phyloP scores from a whole-genome alignment of 768 basidiomycete genomes.

The Lactarius tabidus region DNA sequence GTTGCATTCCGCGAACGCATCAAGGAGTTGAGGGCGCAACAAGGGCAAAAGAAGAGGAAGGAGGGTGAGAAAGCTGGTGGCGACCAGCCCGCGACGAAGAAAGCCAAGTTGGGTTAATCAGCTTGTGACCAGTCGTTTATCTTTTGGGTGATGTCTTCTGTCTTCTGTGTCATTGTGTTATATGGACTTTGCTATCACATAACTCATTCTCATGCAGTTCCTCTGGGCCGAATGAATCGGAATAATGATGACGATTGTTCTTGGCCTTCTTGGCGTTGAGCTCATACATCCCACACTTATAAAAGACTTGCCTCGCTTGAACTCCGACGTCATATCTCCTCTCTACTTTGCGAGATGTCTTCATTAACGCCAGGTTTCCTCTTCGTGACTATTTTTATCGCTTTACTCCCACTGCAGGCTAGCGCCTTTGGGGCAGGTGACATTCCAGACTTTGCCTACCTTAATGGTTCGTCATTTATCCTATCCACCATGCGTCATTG shows the following conservation, averaged over 20 bases:
- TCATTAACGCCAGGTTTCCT: slow-evolving; percentile 27
- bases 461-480: slow-evolving; percentile 43
- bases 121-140: neutral
- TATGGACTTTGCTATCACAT: neutral
- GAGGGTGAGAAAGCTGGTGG: slow-evolving; percentile 61
- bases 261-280: slow-evolving; percentile 3
- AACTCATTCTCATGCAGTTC: neutral
- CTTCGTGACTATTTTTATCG: slow-evolving; percentile 29
- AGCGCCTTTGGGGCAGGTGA: slow-evolving; percentile 62
- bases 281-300: neutral
- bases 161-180: neutral
- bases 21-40: slow-evolving; percentile 47
- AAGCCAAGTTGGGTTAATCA: slow-evolving; percentile 53
- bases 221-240: neutral
- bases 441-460: slow-evolving; percentile 67
- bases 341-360: slow-evolving; percentile 15
- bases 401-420: slow-evolving; percentile 43
- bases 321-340: too few species aligned
- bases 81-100: slow-evolving; percentile 46
- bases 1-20: slow-evolving; percentile 46
- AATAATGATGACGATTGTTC: neutral
- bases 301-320: neutral
- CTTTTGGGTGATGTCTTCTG: neutral
- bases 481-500: slow-evolving; percentile 2
- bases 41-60: slow-evolving; percentile 65